Evolutionary conservation across 192 early-diverging fungal species (phyloP).

Genomic region (Lunasporangiospora selenospora): DNA sequence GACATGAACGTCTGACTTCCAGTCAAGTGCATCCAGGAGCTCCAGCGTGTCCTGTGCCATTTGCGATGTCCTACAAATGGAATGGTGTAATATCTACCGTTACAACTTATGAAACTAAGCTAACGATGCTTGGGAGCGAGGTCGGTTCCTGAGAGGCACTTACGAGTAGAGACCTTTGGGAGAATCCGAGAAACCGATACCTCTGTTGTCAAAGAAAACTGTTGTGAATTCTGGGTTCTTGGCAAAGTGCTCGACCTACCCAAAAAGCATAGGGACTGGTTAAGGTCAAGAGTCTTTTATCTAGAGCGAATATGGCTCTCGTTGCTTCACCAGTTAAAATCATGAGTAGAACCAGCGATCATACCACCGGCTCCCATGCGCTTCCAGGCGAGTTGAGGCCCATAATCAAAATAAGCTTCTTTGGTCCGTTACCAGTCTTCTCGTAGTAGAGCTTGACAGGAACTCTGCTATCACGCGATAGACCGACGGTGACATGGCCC

Average conservation of each 20-base stretch:
- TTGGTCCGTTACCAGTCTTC: constrained; percentile 73
- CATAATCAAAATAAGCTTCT: constrained; percentile 78
- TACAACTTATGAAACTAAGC: neutral
- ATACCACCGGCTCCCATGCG: constrained; percentile 41
- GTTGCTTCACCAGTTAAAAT: constrained; percentile 9
- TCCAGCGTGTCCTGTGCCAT: constrained; percentile 78
- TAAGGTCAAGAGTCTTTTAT: neutral
- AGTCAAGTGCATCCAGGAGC: constrained; percentile 76
- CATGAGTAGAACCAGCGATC: neutral
- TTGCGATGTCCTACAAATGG: constrained; percentile 63
- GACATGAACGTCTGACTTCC: constrained; percentile 74
- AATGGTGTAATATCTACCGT: neutral
- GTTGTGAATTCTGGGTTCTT: constrained; percentile 69
- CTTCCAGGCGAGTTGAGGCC: constrained; percentile 50
- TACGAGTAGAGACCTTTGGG: constrained; percentile 61
- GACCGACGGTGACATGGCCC: constrained; percentile 51
- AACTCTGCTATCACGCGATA: constrained; percentile 21
- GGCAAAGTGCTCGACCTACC: constrained; percentile 71
- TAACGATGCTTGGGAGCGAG: neutral
- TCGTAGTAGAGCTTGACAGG: constrained; percentile 81
- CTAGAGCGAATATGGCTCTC: neutral
- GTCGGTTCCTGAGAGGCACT: neutral
- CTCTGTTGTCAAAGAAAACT: constrained; percentile 87
- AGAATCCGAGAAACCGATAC: constrained; percentile 70
- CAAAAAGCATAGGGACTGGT: neutral